Conservation (phyloP, 108 stramenopile species). For the Skeletonema menzelii region DNA sequence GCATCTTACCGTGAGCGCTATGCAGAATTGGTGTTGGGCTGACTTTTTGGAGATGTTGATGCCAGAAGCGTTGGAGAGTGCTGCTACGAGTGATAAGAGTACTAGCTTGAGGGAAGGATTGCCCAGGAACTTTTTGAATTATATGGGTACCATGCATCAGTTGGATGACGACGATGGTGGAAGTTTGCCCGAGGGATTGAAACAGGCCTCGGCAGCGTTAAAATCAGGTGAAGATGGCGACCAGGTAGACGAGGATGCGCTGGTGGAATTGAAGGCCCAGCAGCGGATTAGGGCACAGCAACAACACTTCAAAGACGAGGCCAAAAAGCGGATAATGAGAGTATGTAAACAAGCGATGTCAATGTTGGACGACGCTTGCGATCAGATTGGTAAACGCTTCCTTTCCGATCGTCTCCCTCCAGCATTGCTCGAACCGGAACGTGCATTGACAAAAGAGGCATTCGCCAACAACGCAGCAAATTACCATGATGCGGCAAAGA, state of each 20-base stretch:
- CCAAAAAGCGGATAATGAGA: conserved; percentile 80
- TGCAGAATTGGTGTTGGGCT: conserved; percentile 92
- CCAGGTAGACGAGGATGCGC: conserved; percentile 41
- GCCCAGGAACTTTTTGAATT: conserved; percentile 86
- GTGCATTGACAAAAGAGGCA: conserved; percentile 43
- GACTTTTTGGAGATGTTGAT: conserved; percentile 88
- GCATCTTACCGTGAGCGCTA: conserved; percentile 94
- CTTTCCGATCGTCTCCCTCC: conserved; percentile 93
- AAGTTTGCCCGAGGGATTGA: conserved; percentile 63
- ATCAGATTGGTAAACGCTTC: conserved; percentile 92
- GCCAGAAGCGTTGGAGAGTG: conserved; percentile 86
- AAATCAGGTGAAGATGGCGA: conserved; percentile 23
- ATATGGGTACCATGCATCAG: conserved; percentile 91
- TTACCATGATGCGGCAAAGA: conserved; percentile 41
- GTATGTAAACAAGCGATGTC: conserved; percentile 79
- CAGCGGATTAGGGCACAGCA: conserved; percentile 32
- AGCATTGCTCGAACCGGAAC: conserved; percentile 69
- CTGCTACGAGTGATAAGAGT: conserved; percentile 55
- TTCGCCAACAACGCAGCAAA: conserved; percentile 23
- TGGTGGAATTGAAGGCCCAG: conserved; percentile 22
- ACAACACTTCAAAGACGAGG: conserved; percentile 65
- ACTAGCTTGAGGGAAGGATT: conserved; percentile 77
- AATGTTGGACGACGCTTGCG: conserved; percentile 91
- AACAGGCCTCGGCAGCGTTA: conserved; percentile 40
- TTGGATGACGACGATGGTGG: conserved; percentile 45